phyloP scores from a whole-genome alignment of 1,284 basidiomycete genomes.

The Pisolithus thermaeus region DNA sequence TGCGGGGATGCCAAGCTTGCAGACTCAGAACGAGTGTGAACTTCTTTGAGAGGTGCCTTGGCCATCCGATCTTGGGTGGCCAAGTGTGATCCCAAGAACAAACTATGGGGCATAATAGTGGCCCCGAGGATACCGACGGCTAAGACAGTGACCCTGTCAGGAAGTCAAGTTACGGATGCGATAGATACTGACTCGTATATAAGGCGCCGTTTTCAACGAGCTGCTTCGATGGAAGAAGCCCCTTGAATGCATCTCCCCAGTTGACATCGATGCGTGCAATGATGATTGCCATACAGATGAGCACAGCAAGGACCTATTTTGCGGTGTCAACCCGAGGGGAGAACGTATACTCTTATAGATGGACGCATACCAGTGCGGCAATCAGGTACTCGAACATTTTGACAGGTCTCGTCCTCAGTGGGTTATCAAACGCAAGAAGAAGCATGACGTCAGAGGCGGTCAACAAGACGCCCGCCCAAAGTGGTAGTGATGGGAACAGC shows the following conservation, averaged over 20 bases:
- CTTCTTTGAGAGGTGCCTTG: slow-evolving; percentile 11
- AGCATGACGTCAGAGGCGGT: slow-evolving; percentile 70
- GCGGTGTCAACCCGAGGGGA: background rate
- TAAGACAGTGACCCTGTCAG: slow-evolving; percentile 25
- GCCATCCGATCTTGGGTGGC: slow-evolving; percentile 72
- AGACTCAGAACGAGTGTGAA: background rate
- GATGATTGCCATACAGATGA: slow-evolving; percentile 80
- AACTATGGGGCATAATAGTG: slow-evolving; percentile 87
- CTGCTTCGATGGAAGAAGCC: slow-evolving; percentile 74
- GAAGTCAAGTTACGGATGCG: background rate
- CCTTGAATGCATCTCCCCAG: slow-evolving; percentile 80
- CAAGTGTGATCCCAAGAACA: slow-evolving; percentile 85
- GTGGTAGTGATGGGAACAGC: slow-evolving; percentile 63
- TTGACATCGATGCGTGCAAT: slow-evolving; percentile 69
- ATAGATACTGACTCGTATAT: slow-evolving; percentile 63
- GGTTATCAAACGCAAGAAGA: slow-evolving; percentile 47
- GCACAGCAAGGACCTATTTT: slow-evolving; percentile 69
- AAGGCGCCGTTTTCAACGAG: slow-evolving; percentile 61
- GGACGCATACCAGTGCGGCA: slow-evolving; percentile 43
- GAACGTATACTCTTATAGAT: background rate
- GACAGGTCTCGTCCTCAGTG: slow-evolving; percentile 37
- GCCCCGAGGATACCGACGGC: slow-evolving; percentile 82
- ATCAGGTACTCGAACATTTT: slow-evolving; percentile 64
- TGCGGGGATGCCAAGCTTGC: background rate
- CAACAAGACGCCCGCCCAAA: slow-evolving; percentile 64